phyloP scores from a whole-genome alignment of 805 yeast genomes.

The Wickerhamomyces canadensis region DNA sequence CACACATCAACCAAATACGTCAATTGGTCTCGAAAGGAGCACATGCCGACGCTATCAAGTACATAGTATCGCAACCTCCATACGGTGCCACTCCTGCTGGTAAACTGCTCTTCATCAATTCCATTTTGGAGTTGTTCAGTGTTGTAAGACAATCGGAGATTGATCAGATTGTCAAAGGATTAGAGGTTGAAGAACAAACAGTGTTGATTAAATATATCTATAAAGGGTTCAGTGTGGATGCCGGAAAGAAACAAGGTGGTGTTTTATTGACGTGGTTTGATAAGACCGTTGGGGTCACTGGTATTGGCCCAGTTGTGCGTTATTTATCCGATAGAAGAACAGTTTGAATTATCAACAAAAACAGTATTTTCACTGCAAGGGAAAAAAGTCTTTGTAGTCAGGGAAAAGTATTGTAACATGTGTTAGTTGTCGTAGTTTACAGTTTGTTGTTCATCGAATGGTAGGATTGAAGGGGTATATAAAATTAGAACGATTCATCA shows the following conservation, averaged over 20 bases:
- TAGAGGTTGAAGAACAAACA: constrained; percentile 65
- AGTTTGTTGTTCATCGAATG: no score
- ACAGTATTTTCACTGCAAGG: no score
- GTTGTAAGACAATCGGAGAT: constrained; percentile 67
- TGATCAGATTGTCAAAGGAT: constrained; percentile 48
- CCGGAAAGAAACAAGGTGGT: constrained; percentile 84
- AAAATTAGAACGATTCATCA: constrained; percentile 5
- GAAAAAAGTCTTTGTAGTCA: no score
- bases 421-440: no score
- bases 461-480: no score
- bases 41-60: constrained; percentile 56
- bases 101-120: constrained; percentile 43
- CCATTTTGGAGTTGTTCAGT: constrained; percentile 68
- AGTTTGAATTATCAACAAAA: constrained; percentile 43
- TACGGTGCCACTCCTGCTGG: constrained; percentile 65
- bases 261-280: constrained; percentile 87
- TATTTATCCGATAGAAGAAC: constrained; percentile 82
- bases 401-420: no score
- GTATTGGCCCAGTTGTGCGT: constrained; percentile 85
- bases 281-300: constrained; percentile 75
- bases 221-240: constrained; percentile 72
- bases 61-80: constrained; percentile 70
- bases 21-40: constrained; percentile 66
- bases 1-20: constrained; percentile 53
- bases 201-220: constrained; percentile 78